Evolutionary conservation across 192 early-diverging fungal genomes (phyloP).

Genomic region (Dimargaris cristalligena): DNA sequence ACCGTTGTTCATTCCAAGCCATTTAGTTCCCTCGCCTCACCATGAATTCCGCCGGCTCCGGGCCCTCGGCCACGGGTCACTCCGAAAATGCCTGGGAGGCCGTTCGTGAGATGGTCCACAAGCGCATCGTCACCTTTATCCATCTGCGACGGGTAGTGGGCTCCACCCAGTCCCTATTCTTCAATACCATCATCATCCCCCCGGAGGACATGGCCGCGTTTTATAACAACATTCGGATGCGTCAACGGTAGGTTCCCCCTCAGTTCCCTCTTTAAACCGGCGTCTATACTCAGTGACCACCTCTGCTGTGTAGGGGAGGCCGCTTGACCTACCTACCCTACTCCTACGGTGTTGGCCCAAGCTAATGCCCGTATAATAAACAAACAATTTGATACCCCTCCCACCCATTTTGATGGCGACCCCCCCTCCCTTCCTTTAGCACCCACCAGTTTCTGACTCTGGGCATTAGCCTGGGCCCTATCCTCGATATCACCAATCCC

Average conservation of each 20-base stretch:
- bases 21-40: no score
- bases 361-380: neutral
- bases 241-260: slow-evolving; percentile 18
- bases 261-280: no score
- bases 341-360: neutral
- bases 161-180: slow-evolving; percentile 22
- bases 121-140: slow-evolving; percentile 30
- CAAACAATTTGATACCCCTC: neutral
- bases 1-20: no score
- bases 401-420: neutral
- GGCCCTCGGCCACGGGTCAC: neutral
- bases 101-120: slow-evolving; percentile 28
- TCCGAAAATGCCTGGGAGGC: slow-evolving; percentile 31
- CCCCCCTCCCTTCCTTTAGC: slow-evolving; percentile 12
- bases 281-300: neutral
- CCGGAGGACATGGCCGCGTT: slow-evolving; percentile 23
- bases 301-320: neutral
- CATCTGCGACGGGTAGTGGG: slow-evolving; percentile 29
- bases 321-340: neutral
- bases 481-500: slow-evolving; percentile 42
- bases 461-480: slow-evolving; percentile 41
- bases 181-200: slow-evolving; percentile 25
- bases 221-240: slow-evolving; percentile 25
- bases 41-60: neutral
- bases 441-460: slow-evolving; percentile 45